phyloP scores from a whole-genome alignment of 768 basidiomycete species.

The Mycena alexandri region DNA sequence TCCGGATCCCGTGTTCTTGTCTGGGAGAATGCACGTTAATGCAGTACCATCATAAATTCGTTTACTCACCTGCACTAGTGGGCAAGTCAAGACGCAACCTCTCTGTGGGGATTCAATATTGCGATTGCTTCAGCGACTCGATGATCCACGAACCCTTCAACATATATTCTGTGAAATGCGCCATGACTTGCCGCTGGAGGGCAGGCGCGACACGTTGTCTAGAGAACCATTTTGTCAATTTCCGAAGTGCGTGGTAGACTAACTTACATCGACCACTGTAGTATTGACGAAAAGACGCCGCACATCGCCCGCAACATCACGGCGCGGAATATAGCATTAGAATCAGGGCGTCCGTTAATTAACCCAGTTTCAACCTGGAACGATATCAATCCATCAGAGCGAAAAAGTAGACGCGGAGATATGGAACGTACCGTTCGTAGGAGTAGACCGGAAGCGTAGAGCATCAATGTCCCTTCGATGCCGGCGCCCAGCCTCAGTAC shows the following conservation, averaged over 20 bases:
- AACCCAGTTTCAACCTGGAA: constrained; percentile 25
- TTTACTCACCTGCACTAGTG: constrained; percentile 1
- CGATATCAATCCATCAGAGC: too few relatives aligned
- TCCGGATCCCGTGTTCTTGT: neutral
- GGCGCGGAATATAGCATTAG: constrained; percentile 5
- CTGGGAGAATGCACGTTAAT: neutral
- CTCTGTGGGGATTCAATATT: neutral
- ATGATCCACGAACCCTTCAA: neutral
- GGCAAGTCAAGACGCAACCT: constrained; percentile 25
- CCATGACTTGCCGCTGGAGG: constrained; percentile 11
- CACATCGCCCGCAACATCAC: neutral
- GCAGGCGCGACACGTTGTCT: neutral
- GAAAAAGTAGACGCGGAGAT: too few relatives aligned
- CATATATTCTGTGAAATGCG: constrained; percentile 20
- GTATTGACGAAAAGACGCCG: neutral
- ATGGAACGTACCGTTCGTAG: constrained; percentile 3
- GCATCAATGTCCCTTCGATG: constrained; percentile 12
- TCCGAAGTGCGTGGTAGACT: neutral
- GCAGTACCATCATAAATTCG: too few relatives aligned
- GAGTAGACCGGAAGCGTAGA: constrained; percentile 9
- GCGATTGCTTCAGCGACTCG: neutral
- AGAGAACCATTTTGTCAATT: neutral
- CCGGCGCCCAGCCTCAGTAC: neutral
- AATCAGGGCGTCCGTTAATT: neutral
- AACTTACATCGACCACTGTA: constrained; percentile 15